Conservation (phyloP, 352 stramenopile genomes). For the Pythium guiyangense region DNA sequence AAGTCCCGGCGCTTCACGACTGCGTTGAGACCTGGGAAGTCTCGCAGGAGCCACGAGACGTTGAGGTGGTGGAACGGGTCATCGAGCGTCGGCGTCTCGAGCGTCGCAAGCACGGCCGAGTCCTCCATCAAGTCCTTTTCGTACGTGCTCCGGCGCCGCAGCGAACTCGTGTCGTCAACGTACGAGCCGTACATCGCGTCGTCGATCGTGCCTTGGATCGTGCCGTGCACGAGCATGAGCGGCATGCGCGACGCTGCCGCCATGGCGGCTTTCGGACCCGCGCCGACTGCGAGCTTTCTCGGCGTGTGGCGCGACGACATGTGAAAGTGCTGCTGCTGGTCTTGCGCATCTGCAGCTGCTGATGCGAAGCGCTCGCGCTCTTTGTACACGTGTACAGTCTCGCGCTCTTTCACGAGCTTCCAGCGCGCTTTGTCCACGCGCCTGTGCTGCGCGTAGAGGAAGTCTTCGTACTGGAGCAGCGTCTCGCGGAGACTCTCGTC, state of each 20-base stretch:
- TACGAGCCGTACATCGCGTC: conserved; percentile 46
- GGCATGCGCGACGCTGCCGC: conserved; percentile 38
- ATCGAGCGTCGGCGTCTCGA: conserved; percentile 30
- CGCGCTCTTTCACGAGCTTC: conserved; percentile 30
- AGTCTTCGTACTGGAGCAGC: conserved; percentile 35
- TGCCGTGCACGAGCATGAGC: conserved; percentile 23
- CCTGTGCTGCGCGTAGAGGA: conserved; percentile 22
- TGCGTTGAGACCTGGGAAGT: conserved; percentile 23
- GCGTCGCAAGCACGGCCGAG: conserved; percentile 37
- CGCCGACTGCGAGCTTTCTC: conserved; percentile 16
- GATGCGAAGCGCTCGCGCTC: conserved; percentile 20
- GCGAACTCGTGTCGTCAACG: conserved; percentile 31
- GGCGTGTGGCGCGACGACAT: too few species aligned
- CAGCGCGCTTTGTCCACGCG: conserved; percentile 23
- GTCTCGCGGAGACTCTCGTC: conserved; percentile 32
- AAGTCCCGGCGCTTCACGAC: conserved; percentile 43
- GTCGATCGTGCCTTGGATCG: conserved; percentile 36
- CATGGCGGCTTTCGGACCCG: conserved; percentile 37
- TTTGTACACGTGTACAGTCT: conserved; percentile 27
- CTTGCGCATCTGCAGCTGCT: conserved; percentile 3
- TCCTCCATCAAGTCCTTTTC: conserved; percentile 51
- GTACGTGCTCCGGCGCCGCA: conserved; percentile 27
- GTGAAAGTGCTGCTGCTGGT: background rate
- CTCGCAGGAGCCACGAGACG: conserved; percentile 35
- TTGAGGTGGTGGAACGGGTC: conserved; percentile 59